Conservation (phyloP, 768 basidiomycete genomes). For the Udeniomyces megalosporus region DNA sequence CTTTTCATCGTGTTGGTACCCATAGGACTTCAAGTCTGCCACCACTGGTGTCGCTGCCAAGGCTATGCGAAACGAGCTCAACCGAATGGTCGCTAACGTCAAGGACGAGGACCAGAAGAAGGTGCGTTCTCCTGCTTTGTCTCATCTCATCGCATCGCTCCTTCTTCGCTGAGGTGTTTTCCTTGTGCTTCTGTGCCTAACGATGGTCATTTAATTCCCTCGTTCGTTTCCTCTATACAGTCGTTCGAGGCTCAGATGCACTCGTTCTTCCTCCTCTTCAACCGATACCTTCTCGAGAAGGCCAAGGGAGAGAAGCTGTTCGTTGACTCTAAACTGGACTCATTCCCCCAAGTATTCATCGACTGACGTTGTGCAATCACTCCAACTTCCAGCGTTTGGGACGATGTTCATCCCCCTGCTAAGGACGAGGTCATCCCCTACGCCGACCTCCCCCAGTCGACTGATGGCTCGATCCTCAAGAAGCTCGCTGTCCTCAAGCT, state of each 20-base stretch:
- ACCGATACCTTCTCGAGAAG: conserved; percentile 76
- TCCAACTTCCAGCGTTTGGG: conserved; percentile 89
- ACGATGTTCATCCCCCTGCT: conserved; percentile 71
- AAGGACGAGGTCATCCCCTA: conserved; percentile 76
- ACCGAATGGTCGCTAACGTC: conserved; percentile 74
- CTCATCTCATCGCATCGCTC: neutral
- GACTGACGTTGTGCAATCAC: neutral
- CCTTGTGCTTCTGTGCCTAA: neutral
- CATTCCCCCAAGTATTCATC: neutral
- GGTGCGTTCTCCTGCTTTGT: conserved; percentile 34
- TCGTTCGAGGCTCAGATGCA: conserved; percentile 92
- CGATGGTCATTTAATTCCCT: neutral
- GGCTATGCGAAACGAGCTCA: conserved; percentile 96
- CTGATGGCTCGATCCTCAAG: conserved; percentile 53
- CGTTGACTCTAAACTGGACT: conserved; percentile 21
- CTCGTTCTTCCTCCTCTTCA: conserved; percentile 89
- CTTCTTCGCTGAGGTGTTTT: neutral
- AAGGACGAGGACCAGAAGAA: conserved; percentile 63
- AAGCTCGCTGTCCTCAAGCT: conserved; percentile 92
- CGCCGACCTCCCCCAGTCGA: conserved; percentile 45
- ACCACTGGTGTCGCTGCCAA: conserved; percentile 85
- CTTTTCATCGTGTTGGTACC: neutral
- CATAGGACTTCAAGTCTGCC: conserved; percentile 79
- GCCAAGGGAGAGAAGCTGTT: conserved; percentile 77
- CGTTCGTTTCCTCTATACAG: conserved; percentile 29